Evolutionary conservation across 768 basidiomycete genomes (phyloP).

Genomic region (Podaxis mareebaensis): DNA sequence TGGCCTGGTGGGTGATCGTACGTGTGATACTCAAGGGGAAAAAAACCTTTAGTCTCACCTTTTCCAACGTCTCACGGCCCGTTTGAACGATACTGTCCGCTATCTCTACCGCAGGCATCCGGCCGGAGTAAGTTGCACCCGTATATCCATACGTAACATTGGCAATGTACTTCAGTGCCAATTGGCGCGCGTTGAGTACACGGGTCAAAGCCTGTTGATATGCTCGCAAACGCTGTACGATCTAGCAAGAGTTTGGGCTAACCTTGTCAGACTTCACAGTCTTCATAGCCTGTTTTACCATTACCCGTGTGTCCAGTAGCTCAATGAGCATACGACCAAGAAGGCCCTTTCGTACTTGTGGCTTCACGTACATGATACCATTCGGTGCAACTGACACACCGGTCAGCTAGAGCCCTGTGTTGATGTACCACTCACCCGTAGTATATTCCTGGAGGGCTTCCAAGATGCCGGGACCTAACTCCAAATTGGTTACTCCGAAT

Average conservation of each 20-base stretch:
- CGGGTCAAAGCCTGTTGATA: constrained; percentile 61
- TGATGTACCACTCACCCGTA: constrained; percentile 49
- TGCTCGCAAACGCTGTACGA: constrained; percentile 1
- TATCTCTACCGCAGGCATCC: constrained; percentile 98
- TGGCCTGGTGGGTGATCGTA: constrained; percentile 57
- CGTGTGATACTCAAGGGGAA: background rate
- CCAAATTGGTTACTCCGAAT: constrained; percentile 79
- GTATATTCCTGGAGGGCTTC: constrained; percentile 75
- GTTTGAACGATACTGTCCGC: constrained; percentile 98
- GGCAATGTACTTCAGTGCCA: constrained; percentile 91
- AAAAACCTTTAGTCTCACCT: constrained; percentile 46
- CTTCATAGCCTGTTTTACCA: constrained; percentile 99
- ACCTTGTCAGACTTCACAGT: constrained; percentile 74
- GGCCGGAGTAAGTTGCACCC: constrained; percentile 88
- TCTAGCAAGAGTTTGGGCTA: constrained; percentile 12
- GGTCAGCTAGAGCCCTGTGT: background rate
- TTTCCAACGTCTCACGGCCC: constrained; percentile 93
- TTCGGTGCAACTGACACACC: constrained; percentile 79
- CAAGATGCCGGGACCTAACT: constrained; percentile 66
- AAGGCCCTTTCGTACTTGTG: constrained; percentile 79
- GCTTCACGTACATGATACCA: constrained; percentile 92
- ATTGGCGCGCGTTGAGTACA: constrained; percentile 87
- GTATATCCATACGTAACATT: constrained; percentile 98
- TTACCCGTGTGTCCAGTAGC: constrained; percentile 90
- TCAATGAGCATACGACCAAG: constrained; percentile 91